A percentile compares a stretch with the other conserved stretches of the same genome.
Evolutionary conservation across 2,329 filamentous ascomycete species (phyloP).

Genomic region (Fusarium multiceps): DNA sequence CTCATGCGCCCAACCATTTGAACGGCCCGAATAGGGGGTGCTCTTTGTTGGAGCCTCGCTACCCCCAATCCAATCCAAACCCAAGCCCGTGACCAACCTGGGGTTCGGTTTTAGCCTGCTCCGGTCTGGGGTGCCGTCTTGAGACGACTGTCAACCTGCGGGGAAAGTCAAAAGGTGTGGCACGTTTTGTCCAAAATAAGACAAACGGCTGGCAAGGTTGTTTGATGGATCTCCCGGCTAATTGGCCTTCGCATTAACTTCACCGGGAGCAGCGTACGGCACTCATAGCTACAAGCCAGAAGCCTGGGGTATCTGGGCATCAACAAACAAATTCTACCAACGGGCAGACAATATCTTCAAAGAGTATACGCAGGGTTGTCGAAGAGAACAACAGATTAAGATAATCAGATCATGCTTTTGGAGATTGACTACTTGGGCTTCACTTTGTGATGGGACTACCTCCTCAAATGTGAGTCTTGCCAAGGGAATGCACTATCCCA

Average conservation of each 20-base stretch:
- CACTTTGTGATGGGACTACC: not conserved
- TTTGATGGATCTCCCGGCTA: slow-evolving; percentile 37
- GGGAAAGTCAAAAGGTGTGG: slow-evolving; percentile 43
- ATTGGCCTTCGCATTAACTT: slow-evolving; percentile 16
- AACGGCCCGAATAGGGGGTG: slow-evolving; percentile 46
- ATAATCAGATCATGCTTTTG: not conserved
- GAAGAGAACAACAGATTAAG: not conserved
- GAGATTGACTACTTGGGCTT: not conserved
- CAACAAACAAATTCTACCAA: not conserved
- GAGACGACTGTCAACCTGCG: slow-evolving; percentile 40
- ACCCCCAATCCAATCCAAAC: slow-evolving; percentile 28
- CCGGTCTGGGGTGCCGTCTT: slow-evolving; percentile 28
- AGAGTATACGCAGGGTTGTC: not conserved
- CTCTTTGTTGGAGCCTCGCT: slow-evolving; percentile 28
- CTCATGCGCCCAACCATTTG: slow-evolving; percentile 6
- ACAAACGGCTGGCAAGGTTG: slow-evolving; percentile 27
- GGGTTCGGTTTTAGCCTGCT: slow-evolving; percentile 32
- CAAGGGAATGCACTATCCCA: not conserved
- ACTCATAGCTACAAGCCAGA: slow-evolving; percentile 7
- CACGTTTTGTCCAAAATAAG: slow-evolving; percentile 33
- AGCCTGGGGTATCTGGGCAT: not conserved
- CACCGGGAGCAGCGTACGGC: slow-evolving; percentile 6
- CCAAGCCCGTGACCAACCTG: slow-evolving; percentile 27
- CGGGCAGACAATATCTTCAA: not conserved
- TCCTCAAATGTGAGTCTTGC: not conserved